phyloP scores from a whole-genome alignment of 352 stramenopile species.

The Pythium sukuiense region DNA sequence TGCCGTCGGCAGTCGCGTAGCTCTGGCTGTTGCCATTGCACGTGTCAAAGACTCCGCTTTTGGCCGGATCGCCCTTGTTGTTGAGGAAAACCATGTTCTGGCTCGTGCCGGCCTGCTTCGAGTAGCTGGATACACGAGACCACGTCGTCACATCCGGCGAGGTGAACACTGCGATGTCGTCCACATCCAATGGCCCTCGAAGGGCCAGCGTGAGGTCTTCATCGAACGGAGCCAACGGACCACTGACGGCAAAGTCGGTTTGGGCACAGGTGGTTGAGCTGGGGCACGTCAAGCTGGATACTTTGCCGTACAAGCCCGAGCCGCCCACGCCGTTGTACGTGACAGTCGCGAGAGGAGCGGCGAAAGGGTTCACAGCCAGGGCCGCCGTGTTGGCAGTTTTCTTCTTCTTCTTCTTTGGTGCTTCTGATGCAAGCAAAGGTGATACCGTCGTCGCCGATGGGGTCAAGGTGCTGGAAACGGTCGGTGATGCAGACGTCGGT shows the following conservation, averaged over 20 bases:
- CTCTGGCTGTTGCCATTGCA: constrained; percentile 48
- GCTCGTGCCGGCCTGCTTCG: constrained; percentile 14
- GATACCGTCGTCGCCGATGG: not conserved
- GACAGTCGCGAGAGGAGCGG: constrained; percentile 22
- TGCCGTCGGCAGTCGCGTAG: constrained; percentile 39
- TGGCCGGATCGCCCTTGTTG: constrained; percentile 40
- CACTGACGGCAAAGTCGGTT: constrained; percentile 30
- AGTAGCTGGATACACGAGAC: constrained; percentile 37
- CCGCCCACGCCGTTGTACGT: constrained; percentile 35
- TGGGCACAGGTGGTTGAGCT: constrained; percentile 23
- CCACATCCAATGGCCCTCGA: constrained; percentile 40
- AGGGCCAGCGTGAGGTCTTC: constrained; percentile 48
- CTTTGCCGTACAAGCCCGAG: constrained; percentile 34
- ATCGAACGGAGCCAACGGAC: constrained; percentile 40
- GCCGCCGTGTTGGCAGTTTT: not conserved
- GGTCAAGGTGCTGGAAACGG: not conserved
- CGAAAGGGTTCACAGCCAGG: constrained; percentile 8
- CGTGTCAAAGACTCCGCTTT: constrained; percentile 40
- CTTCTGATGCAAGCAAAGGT: not conserved
- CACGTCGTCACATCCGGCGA: constrained; percentile 16
- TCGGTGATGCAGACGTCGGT: not conserved
- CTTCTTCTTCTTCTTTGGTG: not conserved
- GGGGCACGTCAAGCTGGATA: constrained; percentile 33
- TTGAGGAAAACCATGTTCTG: constrained; percentile 59
- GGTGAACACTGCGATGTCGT: constrained; percentile 46